Evolutionary conservation across 2,329 filamentous ascomycete genomes (phyloP).

Genomic region (Botrytis paeoniae): DNA sequence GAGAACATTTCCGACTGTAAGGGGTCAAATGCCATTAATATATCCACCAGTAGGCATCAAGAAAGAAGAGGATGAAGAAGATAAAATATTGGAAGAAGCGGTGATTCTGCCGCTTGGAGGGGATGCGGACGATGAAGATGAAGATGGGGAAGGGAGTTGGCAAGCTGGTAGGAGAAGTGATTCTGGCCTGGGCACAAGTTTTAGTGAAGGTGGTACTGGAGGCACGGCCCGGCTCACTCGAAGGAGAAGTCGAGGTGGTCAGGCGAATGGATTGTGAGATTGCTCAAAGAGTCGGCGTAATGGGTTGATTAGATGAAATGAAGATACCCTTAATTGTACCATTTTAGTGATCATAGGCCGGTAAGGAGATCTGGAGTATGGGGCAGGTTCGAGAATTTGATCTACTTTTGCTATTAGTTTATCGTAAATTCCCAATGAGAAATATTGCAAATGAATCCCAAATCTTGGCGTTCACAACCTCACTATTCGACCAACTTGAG

Average conservation of each 20-base stretch:
- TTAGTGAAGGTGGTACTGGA: slow-evolving; percentile 41
- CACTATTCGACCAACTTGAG: no score
- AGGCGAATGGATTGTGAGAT: neutral
- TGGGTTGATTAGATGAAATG: neutral
- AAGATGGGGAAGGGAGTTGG: slow-evolving; percentile 42
- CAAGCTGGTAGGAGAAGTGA: slow-evolving; percentile 40
- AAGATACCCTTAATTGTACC: neutral
- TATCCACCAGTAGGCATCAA: slow-evolving; percentile 39
- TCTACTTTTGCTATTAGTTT: neutral
- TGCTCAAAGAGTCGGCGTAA: neutral
- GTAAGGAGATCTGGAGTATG: neutral
- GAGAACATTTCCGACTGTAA: slow-evolving; percentile 46
- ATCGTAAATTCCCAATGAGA: neutral
- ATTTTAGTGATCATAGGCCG: neutral
- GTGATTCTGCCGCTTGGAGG: slow-evolving; percentile 36
- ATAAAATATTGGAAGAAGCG: slow-evolving; percentile 29
- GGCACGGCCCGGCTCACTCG: slow-evolving; percentile 25
- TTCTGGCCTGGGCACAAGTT: slow-evolving; percentile 55
- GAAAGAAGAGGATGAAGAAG: slow-evolving; percentile 34
- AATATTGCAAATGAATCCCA: no score
- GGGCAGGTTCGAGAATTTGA: neutral
- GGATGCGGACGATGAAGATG: slow-evolving; percentile 50
- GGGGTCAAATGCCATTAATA: slow-evolving; percentile 43
- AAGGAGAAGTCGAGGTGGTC: slow-evolving; percentile 27
- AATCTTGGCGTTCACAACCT: neutral